These are phyloP conservation scores for Pyricularia pennisetigena DNA, from an alignment of 2,329 filamentous ascomycete species.

Conservation along the genomic window DNA sequence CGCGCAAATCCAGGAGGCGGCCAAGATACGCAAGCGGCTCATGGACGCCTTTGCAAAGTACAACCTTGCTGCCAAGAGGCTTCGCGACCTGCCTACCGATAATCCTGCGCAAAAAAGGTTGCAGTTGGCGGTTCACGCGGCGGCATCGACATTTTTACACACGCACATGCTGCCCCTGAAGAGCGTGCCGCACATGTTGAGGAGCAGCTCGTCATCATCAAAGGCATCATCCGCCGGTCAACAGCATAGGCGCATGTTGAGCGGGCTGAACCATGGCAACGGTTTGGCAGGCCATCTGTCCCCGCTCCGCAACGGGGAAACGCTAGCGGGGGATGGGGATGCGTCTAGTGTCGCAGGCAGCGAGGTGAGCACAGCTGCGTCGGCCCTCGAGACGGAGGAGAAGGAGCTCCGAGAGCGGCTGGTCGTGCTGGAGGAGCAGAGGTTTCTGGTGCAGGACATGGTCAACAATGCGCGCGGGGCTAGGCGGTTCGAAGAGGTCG, in stretches of 20 bases:
- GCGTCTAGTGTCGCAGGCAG: conserved; percentile 36
- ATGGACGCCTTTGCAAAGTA: conserved; percentile 88
- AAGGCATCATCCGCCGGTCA: conserved; percentile 13
- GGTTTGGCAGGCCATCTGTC: conserved; percentile 14
- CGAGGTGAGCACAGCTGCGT: conserved; percentile 43
- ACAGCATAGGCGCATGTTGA: conserved; percentile 19
- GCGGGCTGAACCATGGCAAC: conserved; percentile 11
- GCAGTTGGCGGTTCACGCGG: conserved; percentile 73
- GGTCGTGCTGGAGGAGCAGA: conserved; percentile 83
- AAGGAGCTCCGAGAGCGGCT: conserved; percentile 70
- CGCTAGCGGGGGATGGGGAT: conserved; percentile 28
- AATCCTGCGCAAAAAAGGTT: conserved; percentile 64
- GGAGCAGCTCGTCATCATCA: conserved; percentile 23
- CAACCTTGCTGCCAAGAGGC: conserved; percentile 67
- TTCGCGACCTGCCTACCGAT: conserved; percentile 67
- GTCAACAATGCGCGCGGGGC: conserved; percentile 65
- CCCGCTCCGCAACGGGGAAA: conserved; percentile 38
- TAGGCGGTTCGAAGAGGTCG: conserved; percentile 78
- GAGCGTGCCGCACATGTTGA: conserved; percentile 57
- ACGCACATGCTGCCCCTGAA: conserved; percentile 86
- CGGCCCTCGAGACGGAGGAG: conserved; percentile 67
- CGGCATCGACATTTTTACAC: conserved; percentile 75
- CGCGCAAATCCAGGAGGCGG: conserved; percentile 72
- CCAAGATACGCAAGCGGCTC: conserved; percentile 79
- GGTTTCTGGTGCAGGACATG: conserved; percentile 83